phyloP scores from a whole-genome alignment of 2,329 filamentous ascomycete species.

The Apiospora koreana region DNA sequence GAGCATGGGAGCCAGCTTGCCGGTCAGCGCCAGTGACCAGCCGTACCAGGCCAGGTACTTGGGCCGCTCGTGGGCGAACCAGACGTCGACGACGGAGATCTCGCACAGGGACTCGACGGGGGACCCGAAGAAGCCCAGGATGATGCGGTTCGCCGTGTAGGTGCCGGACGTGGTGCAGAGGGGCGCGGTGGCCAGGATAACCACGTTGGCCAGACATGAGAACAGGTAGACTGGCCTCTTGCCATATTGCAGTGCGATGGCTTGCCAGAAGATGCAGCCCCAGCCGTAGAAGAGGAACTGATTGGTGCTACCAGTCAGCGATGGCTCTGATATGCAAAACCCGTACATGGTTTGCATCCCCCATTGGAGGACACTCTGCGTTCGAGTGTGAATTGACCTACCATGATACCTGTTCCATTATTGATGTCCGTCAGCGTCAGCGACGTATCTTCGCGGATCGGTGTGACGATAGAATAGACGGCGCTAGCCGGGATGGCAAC shows the following conservation, averaged over 20 bases:
- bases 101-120: conserved; percentile 33
- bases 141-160: conserved; percentile 30
- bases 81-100: conserved; percentile 30
- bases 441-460: conserved; percentile 33
- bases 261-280: conserved; percentile 35
- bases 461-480: conserved; percentile 40
- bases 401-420: conserved; percentile 41
- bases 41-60: conserved; percentile 31
- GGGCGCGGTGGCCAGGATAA: conserved; percentile 30
- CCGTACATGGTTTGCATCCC: too few relatives aligned
- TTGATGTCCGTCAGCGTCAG: conserved; percentile 38
- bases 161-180: conserved; percentile 26
- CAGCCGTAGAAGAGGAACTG: conserved; percentile 36
- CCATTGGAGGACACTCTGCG: too few relatives aligned
- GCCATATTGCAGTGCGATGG: conserved; percentile 33
- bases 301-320: not conserved
- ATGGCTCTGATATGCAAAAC: too few relatives aligned
- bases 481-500: conserved; percentile 31
- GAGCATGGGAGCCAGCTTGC: conserved; percentile 35
- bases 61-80: conserved; percentile 30
- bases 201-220: conserved; percentile 22
- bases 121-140: conserved; percentile 29
- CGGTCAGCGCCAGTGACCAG: conserved; percentile 27
- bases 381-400: not conserved
- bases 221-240: conserved; percentile 33